Conservation (phyloP, 345 rosid species). For the Salix suchowensis region DNA sequence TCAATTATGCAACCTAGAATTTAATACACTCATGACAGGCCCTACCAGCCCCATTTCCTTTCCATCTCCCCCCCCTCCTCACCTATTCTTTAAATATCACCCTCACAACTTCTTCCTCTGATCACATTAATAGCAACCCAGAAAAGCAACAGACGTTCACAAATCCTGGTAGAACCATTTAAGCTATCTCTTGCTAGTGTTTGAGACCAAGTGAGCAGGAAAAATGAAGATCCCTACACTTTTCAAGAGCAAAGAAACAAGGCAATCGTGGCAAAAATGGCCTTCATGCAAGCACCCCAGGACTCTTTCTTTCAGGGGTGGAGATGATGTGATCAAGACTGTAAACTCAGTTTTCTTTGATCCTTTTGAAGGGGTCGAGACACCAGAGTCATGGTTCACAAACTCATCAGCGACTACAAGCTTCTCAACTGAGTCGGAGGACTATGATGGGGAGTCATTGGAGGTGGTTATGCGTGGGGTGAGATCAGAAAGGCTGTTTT, state of each 20-base stretch:
- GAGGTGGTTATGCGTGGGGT: slow-evolving; percentile 55
- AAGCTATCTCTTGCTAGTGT: not conserved
- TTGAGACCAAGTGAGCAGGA: slow-evolving; percentile 11
- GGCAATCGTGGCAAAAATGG: slow-evolving; percentile 37
- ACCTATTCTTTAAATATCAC: slow-evolving; percentile 28
- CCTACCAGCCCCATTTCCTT: slow-evolving; percentile 6
- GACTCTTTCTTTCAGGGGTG: slow-evolving; percentile 56
- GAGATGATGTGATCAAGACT: slow-evolving; percentile 58
- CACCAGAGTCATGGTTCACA: slow-evolving; percentile 44
- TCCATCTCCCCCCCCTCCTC: not conserved
- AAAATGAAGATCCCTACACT: slow-evolving; percentile 46
- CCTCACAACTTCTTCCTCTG: slow-evolving; percentile 21
- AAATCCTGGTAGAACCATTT: not conserved
- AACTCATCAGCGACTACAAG: slow-evolving; percentile 37
- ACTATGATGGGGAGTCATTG: slow-evolving; percentile 18
- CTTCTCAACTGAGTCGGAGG: slow-evolving; percentile 24
- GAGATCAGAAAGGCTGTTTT: slow-evolving; percentile 61
- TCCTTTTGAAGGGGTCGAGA: slow-evolving; percentile 18
- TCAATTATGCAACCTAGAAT: slow-evolving; percentile 22
- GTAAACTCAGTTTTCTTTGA: slow-evolving; percentile 64
- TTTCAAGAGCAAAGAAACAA: slow-evolving; percentile 32
- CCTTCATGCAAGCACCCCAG: slow-evolving; percentile 53
- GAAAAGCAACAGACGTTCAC: too few species aligned
- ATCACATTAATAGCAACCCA: slow-evolving; percentile 23
- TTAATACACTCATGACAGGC: slow-evolving; percentile 30